Evolutionary conservation across 495 filamentous ascomycete genomes (phyloP).

Genomic region (Aspergillus panamensis): DNA sequence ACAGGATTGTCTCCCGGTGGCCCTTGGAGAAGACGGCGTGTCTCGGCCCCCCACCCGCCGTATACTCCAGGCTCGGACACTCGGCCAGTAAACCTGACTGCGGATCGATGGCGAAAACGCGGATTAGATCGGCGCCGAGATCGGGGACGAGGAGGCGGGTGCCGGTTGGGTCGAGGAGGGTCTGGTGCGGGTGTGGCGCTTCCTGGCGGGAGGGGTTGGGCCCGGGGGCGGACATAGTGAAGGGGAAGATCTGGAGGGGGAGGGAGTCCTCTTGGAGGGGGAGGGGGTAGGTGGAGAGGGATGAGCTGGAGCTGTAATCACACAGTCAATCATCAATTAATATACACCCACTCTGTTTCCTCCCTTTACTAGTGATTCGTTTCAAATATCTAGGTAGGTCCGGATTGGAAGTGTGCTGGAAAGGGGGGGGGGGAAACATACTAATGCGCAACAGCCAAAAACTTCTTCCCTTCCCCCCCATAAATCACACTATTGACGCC

Average conservation of each 20-base stretch:
- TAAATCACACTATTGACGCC: constrained; percentile 43
- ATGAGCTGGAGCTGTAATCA: constrained; percentile 29
- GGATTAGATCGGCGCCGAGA: constrained; percentile 67
- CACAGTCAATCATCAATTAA: background rate
- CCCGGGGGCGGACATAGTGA: constrained; percentile 48
- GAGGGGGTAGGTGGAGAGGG: constrained; percentile 37
- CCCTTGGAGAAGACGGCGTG: constrained; percentile 58
- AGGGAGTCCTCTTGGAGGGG: constrained; percentile 24
- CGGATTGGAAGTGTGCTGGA: too few relatives aligned
- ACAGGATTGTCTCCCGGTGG: constrained; percentile 47
- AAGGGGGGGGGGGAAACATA: constrained; percentile 22
- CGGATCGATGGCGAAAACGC: constrained; percentile 55
- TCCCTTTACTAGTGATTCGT: too few relatives aligned
- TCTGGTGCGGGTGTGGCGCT: constrained; percentile 66
- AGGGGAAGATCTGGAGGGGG: constrained; percentile 48
- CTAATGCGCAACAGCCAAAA: constrained; percentile 47
- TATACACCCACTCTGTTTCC: too few relatives aligned
- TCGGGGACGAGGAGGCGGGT: constrained; percentile 65
- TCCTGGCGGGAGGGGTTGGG: constrained; percentile 54
- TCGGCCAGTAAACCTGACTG: constrained; percentile 27
- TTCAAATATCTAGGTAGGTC: too few relatives aligned
- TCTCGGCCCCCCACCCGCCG: constrained; percentile 60
- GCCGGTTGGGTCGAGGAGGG: constrained; percentile 65
- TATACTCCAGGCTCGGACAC: constrained; percentile 30
- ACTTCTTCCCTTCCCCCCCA: constrained; percentile 29